These are phyloP conservation scores for Alnus rubra DNA, from an alignment of 306 rosid species.

Conservation along the genomic window DNA sequence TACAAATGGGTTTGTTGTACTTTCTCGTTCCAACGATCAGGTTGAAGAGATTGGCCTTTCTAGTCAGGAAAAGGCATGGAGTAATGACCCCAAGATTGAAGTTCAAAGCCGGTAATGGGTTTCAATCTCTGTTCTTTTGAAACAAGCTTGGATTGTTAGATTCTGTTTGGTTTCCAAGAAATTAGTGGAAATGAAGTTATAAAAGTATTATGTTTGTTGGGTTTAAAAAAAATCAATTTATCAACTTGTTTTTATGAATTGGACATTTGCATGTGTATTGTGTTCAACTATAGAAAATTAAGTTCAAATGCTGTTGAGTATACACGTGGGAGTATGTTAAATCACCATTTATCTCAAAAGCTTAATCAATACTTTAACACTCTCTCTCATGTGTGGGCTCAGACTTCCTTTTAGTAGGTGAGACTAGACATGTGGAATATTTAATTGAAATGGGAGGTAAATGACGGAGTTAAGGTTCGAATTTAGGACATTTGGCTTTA, in stretches of 20 bases:
- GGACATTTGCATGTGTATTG: background rate
- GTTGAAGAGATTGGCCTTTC: conserved; percentile 26
- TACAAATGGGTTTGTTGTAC: conserved; percentile 27
- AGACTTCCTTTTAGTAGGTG: too few species aligned
- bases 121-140: background rate
- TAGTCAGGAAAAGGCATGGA: conserved; percentile 15
- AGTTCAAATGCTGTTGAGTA: too few species aligned
- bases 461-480: too few species aligned
- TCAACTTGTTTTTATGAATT: background rate
- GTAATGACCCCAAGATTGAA: conserved; percentile 33
- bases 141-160: background rate
- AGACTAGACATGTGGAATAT: too few species aligned
- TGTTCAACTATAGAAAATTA: background rate
- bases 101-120: conserved; percentile 59
- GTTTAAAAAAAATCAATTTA: background rate
- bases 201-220: background rate
- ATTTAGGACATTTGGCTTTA: too few species aligned
- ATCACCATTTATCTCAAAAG: too few species aligned
- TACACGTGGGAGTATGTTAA: too few species aligned
- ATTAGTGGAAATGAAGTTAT: background rate
- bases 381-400: too few species aligned
- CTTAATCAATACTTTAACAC: too few species aligned
- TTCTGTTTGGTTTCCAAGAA: background rate
- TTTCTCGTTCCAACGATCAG: conserved; percentile 39
- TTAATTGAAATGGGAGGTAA: too few species aligned